Conservation (phyloP, 2,329 filamentous ascomycete species). For the Fusarium caatingaense region DNA sequence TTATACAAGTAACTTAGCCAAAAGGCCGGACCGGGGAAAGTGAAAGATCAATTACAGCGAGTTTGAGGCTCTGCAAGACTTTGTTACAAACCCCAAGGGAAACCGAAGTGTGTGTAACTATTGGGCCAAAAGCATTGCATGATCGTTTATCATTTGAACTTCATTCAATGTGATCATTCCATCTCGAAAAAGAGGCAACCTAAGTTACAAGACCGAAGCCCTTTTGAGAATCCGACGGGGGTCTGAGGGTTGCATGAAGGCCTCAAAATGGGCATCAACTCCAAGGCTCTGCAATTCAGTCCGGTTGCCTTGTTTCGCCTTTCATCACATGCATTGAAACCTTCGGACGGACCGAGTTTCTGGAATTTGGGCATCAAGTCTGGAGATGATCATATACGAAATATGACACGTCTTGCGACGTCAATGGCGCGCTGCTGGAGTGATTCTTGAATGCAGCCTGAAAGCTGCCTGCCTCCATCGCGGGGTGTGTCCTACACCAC, state of each 20-base stretch:
- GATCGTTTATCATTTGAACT: neutral
- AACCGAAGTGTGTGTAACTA: neutral
- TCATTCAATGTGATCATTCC: neutral
- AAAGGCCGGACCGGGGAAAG: no score
- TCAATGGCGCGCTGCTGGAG: neutral
- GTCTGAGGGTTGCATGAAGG: neutral
- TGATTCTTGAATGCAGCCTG: neutral
- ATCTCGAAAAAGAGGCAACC: neutral
- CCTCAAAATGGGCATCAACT: neutral
- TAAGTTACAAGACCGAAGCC: accelerated
- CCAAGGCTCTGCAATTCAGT: neutral
- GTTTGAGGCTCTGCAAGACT: neutral
- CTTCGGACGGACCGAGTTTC: neutral
- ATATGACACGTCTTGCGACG: conserved; percentile 14
- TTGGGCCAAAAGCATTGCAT: no score
- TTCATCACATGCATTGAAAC: neutral
- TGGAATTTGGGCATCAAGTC: neutral
- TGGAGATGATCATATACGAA: conserved; percentile 13
- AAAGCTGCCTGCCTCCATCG: neutral
- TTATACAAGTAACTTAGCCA: no score
- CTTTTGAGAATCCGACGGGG: neutral
- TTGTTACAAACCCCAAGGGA: accelerated
- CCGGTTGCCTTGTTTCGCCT: neutral
- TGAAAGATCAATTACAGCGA: no score
- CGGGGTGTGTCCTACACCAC: neutral